Conservation (phyloP, 768 basidiomycete species). For the Trametes gibbosa region DNA sequence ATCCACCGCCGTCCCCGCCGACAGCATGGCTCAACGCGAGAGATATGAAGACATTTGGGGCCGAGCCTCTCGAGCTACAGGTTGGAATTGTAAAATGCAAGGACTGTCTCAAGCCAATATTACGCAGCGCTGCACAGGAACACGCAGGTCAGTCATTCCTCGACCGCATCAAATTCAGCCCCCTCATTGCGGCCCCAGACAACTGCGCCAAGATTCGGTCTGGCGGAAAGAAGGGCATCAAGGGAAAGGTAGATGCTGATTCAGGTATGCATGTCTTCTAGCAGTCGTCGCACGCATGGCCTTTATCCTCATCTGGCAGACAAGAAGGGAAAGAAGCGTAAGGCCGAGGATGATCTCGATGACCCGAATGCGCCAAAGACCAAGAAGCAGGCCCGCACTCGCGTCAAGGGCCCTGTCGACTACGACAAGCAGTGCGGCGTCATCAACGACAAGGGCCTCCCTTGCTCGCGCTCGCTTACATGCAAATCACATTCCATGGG, state of each 20-base stretch:
- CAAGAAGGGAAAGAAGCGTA: constrained; percentile 76
- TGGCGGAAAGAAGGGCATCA: constrained; percentile 51
- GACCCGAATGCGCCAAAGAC: constrained; percentile 69
- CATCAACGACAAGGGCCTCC: constrained; percentile 91
- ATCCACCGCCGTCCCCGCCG: constrained; percentile 62
- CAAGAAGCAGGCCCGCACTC: constrained; percentile 75
- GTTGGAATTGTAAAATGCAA: constrained; percentile 68
- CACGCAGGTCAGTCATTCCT: constrained; percentile 60
- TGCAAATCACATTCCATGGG: constrained; percentile 99
- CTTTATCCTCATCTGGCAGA: constrained; percentile 19
- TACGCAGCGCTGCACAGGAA: constrained; percentile 70
- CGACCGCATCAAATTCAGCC: background rate
- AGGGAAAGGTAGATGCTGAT: constrained; percentile 53
- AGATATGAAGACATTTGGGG: constrained; percentile 87
- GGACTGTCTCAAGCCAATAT: constrained; percentile 78
- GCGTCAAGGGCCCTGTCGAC: constrained; percentile 83
- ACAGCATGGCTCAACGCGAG: constrained; percentile 81
- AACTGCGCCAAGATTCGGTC: constrained; percentile 61
- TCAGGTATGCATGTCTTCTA: constrained; percentile 24
- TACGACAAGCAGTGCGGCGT: constrained; percentile 94
- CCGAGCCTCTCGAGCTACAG: constrained; percentile 66
- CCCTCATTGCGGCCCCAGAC: constrained; percentile 34
- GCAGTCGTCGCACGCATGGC: background rate
- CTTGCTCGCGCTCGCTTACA: constrained; percentile 92
- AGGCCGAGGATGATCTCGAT: constrained; percentile 70